Base-by-base conservation (phyloP, 805 yeast genomes). In the Scheffersomyces spartinae region DNA sequence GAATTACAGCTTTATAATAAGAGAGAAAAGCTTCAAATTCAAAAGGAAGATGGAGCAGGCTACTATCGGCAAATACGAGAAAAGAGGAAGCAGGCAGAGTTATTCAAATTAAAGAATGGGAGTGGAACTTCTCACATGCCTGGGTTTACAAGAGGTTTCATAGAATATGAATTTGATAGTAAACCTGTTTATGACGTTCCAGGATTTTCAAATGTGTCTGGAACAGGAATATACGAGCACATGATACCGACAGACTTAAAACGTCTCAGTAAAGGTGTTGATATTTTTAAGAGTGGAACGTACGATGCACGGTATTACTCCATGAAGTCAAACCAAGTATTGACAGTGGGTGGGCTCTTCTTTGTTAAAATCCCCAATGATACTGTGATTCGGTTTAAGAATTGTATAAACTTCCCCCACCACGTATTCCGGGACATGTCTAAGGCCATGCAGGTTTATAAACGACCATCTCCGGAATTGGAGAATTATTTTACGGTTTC, bases 71-170 rank as follows among this genome's bases (percentile, higher is more conserved):
- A n/a, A n/a, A n/a, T n/a, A n/a, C n/a, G 22, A 7, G 25, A 25
- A 13, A 13, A 15, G 5, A 19, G 24, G 26, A 20, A 23, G 25
- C 30, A 31, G 14, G 25, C 23, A 15, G 18, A 30, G 19, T 26
- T n/a, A 11, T 49, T 54, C 29, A 44, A 43, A 12, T 39, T 40
- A 4, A 42, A 36, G 9, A 36, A 47, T 20, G 70, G 70, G 2
- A 73, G 74, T 0, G 64, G 71, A 1, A 42, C 55, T 5, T 60
- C 71, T 19, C 47, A 55, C 27, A 49, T 77, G 23, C 94, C 94
- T 0, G 84, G 84, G 15, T 70, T 74, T 44, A 84, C 95, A 0
- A 61, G 82, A 39, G 63, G 57, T 3, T 39, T 61, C 9, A 61
- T 68, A 28, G 52, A 48, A 4, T 68, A 49, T 34, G 39, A 47